phyloP scores from a whole-genome alignment of 176 grass and related monocot genomes.

The Themeda triandra region DNA sequence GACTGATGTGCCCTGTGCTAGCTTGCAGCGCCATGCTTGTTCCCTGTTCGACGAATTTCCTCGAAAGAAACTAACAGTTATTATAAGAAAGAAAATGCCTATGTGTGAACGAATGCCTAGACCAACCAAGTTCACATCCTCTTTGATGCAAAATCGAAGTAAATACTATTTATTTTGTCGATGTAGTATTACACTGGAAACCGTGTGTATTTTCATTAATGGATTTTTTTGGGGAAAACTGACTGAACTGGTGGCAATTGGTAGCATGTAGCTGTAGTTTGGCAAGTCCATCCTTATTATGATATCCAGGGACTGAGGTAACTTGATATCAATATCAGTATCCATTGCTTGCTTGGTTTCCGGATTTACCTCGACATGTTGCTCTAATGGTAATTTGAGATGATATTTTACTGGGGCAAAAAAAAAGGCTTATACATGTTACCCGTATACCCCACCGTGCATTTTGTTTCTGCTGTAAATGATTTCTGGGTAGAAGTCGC shows the following conservation, averaged over 20 bases:
- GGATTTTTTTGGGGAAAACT: neutral
- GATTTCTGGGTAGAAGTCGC: neutral
- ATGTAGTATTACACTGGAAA: neutral
- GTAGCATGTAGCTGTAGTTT: neutral
- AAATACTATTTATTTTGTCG: neutral
- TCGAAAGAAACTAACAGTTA: neutral
- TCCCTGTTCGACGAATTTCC: slow-evolving; percentile 9
- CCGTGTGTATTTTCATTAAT: neutral
- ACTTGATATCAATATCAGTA: slow-evolving; percentile 3
- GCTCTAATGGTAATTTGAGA: neutral
- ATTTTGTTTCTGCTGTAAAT: neutral
- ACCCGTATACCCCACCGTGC: neutral
- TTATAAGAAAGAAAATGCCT: neutral
- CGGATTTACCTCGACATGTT: neutral
- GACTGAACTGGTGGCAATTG: neutral
- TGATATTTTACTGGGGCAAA: neutral
- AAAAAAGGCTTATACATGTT: neutral
- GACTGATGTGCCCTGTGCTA: neutral
- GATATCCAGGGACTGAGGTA: neutral
- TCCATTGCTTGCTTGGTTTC: neutral
- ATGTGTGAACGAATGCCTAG: too few relatives aligned
- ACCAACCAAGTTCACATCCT: neutral
- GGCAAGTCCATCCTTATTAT: neutral
- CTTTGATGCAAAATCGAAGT: neutral
- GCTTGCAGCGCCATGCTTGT: neutral